Evolutionary conservation across 2,329 filamentous ascomycete species (phyloP), one percentile per base, ranked within the genome.

Genomic region (Ceratocystis smalleyi): DNA sequence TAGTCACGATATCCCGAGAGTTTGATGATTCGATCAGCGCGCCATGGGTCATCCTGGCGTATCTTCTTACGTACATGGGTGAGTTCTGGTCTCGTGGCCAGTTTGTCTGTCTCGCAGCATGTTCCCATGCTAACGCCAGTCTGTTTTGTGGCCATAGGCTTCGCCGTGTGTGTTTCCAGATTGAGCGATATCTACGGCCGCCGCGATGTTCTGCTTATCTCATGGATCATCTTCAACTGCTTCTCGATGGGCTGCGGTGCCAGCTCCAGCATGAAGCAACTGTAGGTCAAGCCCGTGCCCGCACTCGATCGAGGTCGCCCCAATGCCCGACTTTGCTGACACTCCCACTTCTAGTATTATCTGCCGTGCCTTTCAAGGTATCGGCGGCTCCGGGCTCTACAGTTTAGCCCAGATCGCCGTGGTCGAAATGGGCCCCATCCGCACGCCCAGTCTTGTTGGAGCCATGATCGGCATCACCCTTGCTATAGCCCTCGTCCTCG

Each of bases 321-420:
- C 3, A 40, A 40, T 40, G 8, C 22, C 27, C 17, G 19, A 7
- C 43, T 12, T 32, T 43, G 30, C 10, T 43, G 45, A 17, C 47
- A 32, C 2, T 17, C 15, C 35, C 35, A 4, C 12, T 45, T 10
- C 17, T 49, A 84, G 82, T 1, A 84, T 85, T 59, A 69, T 81
- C 15, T 84, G 77, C 65, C 79, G 82, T 22, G 79, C 80, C 0
- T 78, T 84, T 15, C 82, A 84, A 65, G 82, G 82, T 3, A 77
- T 84, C 54, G 83, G 83, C 0, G 83, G 81, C 1, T 82, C 83
- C 7, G 83, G 83, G 0, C 73, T 85, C 27, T 86, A 84, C 71
- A 83, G 81, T 67, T 71, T 85, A 51, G 79, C 80, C 0, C 80
- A 84, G 65, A 80, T 83, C 62, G 77, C 78, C 12, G 74, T 84